Percentiles rank a stretch among this genome's conserved stretches.
phyloP scores from a whole-genome alignment of 305 asterid species.

The Coffea humblotiana region DNA sequence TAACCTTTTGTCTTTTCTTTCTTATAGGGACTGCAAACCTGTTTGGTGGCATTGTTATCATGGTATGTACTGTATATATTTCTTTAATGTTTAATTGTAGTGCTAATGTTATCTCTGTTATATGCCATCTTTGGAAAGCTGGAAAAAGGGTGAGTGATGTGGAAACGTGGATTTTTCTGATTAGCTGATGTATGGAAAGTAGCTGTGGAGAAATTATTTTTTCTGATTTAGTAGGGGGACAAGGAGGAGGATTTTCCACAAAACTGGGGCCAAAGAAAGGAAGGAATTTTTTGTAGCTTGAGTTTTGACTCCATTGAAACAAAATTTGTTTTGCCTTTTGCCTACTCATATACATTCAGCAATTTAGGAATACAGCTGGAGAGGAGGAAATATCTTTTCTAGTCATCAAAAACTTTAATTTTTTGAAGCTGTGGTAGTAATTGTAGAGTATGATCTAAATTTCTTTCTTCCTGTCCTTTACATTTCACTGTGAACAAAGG shows the following conservation, averaged over 20 bases:
- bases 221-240: not conserved
- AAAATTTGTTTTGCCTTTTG: not conserved
- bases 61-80: conserved; percentile 54
- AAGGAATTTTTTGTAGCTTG: not conserved
- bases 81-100: not conserved
- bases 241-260: too few species aligned
- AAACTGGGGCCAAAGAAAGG: not conserved
- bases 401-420: not conserved
- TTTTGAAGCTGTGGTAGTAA: not conserved
- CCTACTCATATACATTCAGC: not conserved
- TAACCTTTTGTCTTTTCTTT: conserved; percentile 27
- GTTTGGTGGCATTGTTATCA: conserved; percentile 84
- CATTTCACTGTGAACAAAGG: not conserved
- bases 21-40: conserved; percentile 88
- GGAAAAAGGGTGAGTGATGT: not conserved
- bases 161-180: not conserved
- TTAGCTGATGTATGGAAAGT: not conserved
- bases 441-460: not conserved
- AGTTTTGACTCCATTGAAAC: not conserved
- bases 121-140: not conserved
- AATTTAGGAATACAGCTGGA: not conserved
- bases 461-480: not conserved
- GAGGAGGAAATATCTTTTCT: not conserved
- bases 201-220: not conserved
- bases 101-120: not conserved